Evolutionary conservation across 2,329 filamentous ascomycete genomes (phyloP), one percentile per base, ranked within the genome.

Genomic region (Talaromyces rugulosus): DNA sequence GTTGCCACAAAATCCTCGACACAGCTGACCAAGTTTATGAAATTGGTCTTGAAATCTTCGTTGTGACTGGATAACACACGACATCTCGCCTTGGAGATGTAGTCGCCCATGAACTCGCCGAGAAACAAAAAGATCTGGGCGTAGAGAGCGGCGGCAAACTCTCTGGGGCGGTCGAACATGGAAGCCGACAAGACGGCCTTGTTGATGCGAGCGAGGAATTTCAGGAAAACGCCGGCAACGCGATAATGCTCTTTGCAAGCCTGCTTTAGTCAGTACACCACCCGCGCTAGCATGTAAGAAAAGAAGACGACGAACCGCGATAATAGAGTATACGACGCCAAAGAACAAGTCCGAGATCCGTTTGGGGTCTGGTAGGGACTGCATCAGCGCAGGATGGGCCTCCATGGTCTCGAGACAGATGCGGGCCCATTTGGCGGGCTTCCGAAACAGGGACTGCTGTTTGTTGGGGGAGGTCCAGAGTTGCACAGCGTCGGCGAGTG

Each of bases 21-120:
- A 36, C 66, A 69, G n/a, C 61, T 61, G n/a, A 77, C 65, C 31
- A 77, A 63, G 53, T 69, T 67, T 36, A 69, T 65, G n/a, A 77
- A 72, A 36, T 74, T 69, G 47, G 67, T 63, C 62, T 76, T 73
- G 11, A 70, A 65, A 58, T 77, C 72, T 52, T 74, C 73, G 59
- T 69, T 71, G 44, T 72, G 71, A 56, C 74, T 75, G 33, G 71
- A 70, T 52, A 77, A 61, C 7, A 75, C 59, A 31, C 73, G 72
- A 55, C 75, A 76, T 12, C 67, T 74, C 12, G 70, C 71, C 61
- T 68, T 66, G 52, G 72, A 62, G 33, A 72, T 67, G 67, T 75
- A 76, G 70, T 73, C 76, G 61, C 75, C 71, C 68, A 77, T 76
- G 52, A 76, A 69, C 58, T 76, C 73, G 23, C 71, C 70, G 3